Base-by-base conservation (phyloP, 2,329 filamentous ascomycete species). In the Aspergillus cejpii region DNA sequence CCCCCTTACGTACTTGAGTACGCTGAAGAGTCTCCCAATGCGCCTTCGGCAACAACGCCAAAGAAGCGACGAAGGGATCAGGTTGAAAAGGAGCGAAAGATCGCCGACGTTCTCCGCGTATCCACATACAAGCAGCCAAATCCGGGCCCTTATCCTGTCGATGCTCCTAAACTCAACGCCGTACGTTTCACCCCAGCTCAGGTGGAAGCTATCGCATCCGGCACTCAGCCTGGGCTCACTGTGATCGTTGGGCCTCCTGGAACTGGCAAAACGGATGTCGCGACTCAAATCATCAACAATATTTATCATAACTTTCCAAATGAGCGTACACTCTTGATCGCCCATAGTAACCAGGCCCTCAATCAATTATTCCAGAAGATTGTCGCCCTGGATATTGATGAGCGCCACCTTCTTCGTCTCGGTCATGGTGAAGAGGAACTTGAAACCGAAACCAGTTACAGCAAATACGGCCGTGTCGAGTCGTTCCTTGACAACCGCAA, bases 321-420 rank as follows among this genome's bases (percentile, higher is more conserved):
- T 52, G 89, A 98, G 66, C 85, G 88, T 56, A 98, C 92, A 0
- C 73, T 98, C 14, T 79, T 98, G 31, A 81, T 98, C 52, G 92
- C 92, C 3, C 92, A 98, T 66, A 97, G 91, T 68, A 98, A 98
- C 62, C 94, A 98, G 66, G 94, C 92, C 2, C 74, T 98, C 7
- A 98, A 98, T 60, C 92, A 98, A 64, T 76, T 98, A 1, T 98
- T 98, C 70, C 87, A 94, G 58, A 98, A 98, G 71, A 98, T 98
- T 50, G 84, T 91, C n/a, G 86, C 85, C 4, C 75, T 98, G 21
- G 89, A 97, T 58, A 97, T 98, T 55, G 94, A 98, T 60, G 86
- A 94, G 67, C 83, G 92, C 29, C 92, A 98, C 72, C 76, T 98
- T 47, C 75, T 98, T 41, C 84, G 92, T 48, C 76, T 98, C 27